A percentile compares a stretch with the other conserved stretches of the same genome.
Conservation (phyloP, 441 rosid genomes). For the Geranium incanum region DNA sequence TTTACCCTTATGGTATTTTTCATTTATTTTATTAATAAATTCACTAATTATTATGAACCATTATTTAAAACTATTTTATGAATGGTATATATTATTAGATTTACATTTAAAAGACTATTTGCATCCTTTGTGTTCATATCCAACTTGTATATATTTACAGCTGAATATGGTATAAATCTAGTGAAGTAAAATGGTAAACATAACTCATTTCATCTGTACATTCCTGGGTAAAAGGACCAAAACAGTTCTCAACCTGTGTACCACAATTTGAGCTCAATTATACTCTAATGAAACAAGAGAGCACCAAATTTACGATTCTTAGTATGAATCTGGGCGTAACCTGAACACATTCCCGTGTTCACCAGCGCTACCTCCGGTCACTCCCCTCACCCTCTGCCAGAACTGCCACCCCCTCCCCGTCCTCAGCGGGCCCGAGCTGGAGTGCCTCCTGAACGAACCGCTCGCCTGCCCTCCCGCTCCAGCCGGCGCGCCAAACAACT, state of each 20-base stretch:
- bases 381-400: constrained; percentile 61
- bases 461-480: constrained; percentile 34
- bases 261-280: too few species aligned
- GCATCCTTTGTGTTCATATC: too few species aligned
- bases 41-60: too few species aligned
- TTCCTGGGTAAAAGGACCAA: too few species aligned
- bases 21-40: too few species aligned
- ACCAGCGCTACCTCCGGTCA: constrained; percentile 60
- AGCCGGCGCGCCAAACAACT: constrained; percentile 39
- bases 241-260: too few species aligned
- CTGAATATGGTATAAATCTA: not conserved
- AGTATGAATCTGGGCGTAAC: constrained; percentile 45
- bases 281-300: too few species aligned
- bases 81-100: too few species aligned
- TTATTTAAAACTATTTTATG: too few species aligned
- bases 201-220: not conserved
- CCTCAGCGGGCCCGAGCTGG: constrained; percentile 68
- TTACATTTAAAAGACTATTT: too few species aligned
- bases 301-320: not conserved
- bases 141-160: too few species aligned
- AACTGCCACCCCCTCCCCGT: constrained; percentile 43
- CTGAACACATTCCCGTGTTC: constrained; percentile 47
- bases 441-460: constrained; percentile 47
- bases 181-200: not conserved
- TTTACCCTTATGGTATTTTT: too few species aligned